phyloP scores from a whole-genome alignment of 1,284 basidiomycete genomes.

The Apiotrichum domesticum region DNA sequence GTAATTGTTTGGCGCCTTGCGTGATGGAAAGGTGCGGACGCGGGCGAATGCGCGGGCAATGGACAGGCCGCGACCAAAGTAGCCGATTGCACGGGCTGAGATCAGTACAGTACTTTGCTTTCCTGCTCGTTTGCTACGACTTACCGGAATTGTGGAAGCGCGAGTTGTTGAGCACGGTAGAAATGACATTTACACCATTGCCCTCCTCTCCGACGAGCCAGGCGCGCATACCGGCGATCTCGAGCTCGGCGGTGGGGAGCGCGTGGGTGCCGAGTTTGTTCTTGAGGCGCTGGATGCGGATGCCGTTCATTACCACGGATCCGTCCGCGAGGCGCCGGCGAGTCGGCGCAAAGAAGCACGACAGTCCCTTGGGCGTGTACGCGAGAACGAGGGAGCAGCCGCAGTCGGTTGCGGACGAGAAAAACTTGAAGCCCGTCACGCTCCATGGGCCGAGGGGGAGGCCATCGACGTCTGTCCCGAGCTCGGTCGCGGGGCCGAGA shows the following conservation, averaged over 20 bases:
- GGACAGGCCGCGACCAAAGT: constrained; percentile 57
- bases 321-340: constrained; percentile 48
- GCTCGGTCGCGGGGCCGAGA: background rate
- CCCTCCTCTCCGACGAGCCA: constrained; percentile 61
- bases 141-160: constrained; percentile 61
- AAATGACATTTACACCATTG: constrained; percentile 62
- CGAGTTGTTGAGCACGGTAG: constrained; percentile 69
- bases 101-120: background rate
- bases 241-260: constrained; percentile 71
- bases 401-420: constrained; percentile 69
- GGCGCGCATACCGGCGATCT: constrained; percentile 57
- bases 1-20: constrained; percentile 49
- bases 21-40: constrained; percentile 52
- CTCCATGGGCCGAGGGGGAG: constrained; percentile 15
- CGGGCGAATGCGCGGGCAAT: constrained; percentile 60
- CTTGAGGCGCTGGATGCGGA: constrained; percentile 67
- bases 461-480: constrained; percentile 12
- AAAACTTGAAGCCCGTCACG: constrained; percentile 72
- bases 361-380: constrained; percentile 49
- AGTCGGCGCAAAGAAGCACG: constrained; percentile 55
- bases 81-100: constrained; percentile 53
- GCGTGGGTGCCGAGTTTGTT: constrained; percentile 71
- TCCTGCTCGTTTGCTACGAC: background rate
- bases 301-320: constrained; percentile 56
- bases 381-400: constrained; percentile 14